Evolutionary conservation across 108 stramenopile genomes (phyloP), one percentile per base, ranked within the genome.

Genomic region (Thalassiosira profunda): DNA sequence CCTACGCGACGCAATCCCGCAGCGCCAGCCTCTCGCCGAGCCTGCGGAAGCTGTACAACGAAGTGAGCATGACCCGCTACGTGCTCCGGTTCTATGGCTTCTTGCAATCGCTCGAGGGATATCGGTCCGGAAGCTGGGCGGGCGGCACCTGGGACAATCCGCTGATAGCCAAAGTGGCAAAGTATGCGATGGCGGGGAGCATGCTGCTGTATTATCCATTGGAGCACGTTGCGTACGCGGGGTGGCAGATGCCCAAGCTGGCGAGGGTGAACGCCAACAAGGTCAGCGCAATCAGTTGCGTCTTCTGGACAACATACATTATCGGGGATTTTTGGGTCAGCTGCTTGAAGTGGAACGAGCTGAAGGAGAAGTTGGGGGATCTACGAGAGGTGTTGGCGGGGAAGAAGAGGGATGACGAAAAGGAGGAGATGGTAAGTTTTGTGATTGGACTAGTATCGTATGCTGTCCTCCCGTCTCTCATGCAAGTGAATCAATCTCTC

Each of bases 201-300:
- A 93, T 93, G 92, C 14, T 88, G 9, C 51, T 60, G 4, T 93
- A 90, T 41, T 87, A 90, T 78, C 92, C 92, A 18, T 37, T 86
- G 30, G 92, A 93, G 60, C 84, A 88, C 57, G 56, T 87, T 2
- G 87, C 92, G 1, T 93, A 82, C 67, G 43, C 84, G 8, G 61
- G 81, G 35, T 93, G 88, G 87, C 81, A 74, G 42, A 68, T 84
- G 31, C 92, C 92, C 23, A 30, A 15, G 20, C 15, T 76, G n/a
- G 44, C 41, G 26, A 64, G 62, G 14, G 28, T 83, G 46, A 74
- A 61, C 65, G 89, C 86, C 4, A 81, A 84, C 23, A 59, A 58
- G 42, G 56, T 72, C 1, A 84, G 83, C 18, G 87, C 87, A 30
- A 74, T 80, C 43, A 86, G 85, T 30, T 90, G 89, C 73, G 67